Percentiles rank a stretch among this genome's conserved stretches.
Conservation (phyloP, 2,329 filamentous ascomycete species). For the Furcasterigmium furcatum region DNA sequence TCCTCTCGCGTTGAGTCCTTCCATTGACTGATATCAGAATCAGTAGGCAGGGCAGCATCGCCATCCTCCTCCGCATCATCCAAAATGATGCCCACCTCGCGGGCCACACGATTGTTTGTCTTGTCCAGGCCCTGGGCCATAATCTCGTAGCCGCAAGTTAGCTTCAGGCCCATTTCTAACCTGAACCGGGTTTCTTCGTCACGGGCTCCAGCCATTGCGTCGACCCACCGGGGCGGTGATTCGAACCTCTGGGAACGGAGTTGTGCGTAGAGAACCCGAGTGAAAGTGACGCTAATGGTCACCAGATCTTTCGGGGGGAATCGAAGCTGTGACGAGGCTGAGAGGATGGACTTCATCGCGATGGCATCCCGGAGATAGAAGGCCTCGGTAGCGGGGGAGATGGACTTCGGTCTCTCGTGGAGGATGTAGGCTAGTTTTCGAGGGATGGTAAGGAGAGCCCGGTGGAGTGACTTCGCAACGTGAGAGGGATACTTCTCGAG, state of each 20-base stretch:
- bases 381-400: constrained; percentile 81
- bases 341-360: constrained; percentile 65
- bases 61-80: constrained; percentile 74
- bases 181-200: constrained; percentile 27
- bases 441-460: constrained; percentile 70
- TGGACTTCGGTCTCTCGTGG: constrained; percentile 68
- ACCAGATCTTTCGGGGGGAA: constrained; percentile 82
- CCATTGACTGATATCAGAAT: constrained; percentile 74
- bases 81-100: constrained; percentile 74
- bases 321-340: constrained; percentile 45
- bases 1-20: constrained; percentile 61
- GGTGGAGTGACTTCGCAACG: constrained; percentile 73
- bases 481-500: constrained; percentile 78
- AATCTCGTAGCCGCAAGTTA: constrained; percentile 90
- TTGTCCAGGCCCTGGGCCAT: constrained; percentile 66
- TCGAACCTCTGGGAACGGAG: constrained; percentile 81
- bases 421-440: constrained; percentile 79
- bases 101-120: constrained; percentile 63
- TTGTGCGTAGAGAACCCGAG: constrained; percentile 86
- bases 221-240: constrained; percentile 52
- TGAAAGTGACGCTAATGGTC: constrained; percentile 76
- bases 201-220: constrained; percentile 17
- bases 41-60: constrained; percentile 60
- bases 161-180: constrained; percentile 80
- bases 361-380: constrained; percentile 90